These are phyloP conservation scores for Apostasia ramifera DNA, from an alignment of 106 monocot species.

Conservation along the genomic window DNA sequence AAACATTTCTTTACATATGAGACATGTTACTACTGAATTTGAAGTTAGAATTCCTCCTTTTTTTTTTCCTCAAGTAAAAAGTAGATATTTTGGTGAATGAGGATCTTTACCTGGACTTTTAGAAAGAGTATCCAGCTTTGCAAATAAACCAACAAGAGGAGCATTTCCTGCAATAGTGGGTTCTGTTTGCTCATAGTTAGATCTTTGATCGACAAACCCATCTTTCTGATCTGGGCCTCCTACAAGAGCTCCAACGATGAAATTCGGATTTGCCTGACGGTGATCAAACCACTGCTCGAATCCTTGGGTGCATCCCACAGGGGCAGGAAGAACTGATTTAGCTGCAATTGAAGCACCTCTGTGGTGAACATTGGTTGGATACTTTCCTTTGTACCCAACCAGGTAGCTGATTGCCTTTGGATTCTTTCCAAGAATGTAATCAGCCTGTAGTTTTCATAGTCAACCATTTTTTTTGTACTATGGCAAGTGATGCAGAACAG, in stretches of 20 bases:
- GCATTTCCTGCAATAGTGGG: slow-evolving; percentile 63
- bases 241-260: slow-evolving; percentile 70
- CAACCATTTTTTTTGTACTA: no score
- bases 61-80: no score
- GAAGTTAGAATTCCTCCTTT: no score
- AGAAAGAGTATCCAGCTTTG: slow-evolving; percentile 28
- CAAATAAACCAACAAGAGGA: slow-evolving; percentile 75
- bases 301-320: slow-evolving; percentile 55
- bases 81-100: no score
- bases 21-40: no score
- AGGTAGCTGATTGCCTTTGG: slow-evolving; percentile 75
- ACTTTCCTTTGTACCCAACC: slow-evolving; percentile 49
- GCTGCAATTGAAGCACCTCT: slow-evolving; percentile 47
- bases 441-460: no score
- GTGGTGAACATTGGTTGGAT: slow-evolving; percentile 49
- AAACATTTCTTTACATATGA: no score
- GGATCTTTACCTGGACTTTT: slow-evolving; percentile 24
- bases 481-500: no score
- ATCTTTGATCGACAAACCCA: slow-evolving; percentile 46
- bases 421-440: slow-evolving; percentile 90
- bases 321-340: slow-evolving; percentile 18
- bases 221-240: slow-evolving; percentile 77
- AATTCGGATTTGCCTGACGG: slow-evolving; percentile 47
- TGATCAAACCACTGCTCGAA: slow-evolving; percentile 53
- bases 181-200: slow-evolving; percentile 70